Evolutionary conservation across 495 filamentous ascomycete species (phyloP).

Genomic region (Aspergillus bertholletiae): DNA sequence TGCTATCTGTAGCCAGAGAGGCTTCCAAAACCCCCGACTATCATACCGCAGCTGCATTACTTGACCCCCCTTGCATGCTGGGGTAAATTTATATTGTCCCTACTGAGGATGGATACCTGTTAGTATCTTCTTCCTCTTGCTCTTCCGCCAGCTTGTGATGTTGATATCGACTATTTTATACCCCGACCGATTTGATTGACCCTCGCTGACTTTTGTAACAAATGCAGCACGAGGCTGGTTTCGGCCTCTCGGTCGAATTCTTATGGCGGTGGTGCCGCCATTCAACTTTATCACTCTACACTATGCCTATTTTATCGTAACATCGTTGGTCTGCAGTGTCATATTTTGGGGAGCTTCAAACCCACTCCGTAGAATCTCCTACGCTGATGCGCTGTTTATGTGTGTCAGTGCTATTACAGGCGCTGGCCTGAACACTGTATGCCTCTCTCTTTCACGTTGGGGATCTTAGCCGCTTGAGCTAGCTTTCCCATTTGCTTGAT

Average conservation of each 20-base stretch:
- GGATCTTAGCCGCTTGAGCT: not conserved
- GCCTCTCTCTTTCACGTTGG: constrained; percentile 21
- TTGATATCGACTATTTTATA: not conserved
- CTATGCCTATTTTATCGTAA: constrained; percentile 72
- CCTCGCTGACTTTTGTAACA: constrained; percentile 1
- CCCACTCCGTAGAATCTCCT: constrained; percentile 59
- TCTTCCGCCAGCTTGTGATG: not conserved
- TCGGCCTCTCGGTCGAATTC: constrained; percentile 17
- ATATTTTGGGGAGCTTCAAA: constrained; percentile 72
- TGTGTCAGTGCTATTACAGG: constrained; percentile 77
- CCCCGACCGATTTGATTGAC: constrained; percentile 2
- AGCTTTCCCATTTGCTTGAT: not conserved
- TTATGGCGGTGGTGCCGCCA: constrained; percentile 34
- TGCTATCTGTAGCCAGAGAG: not conserved
- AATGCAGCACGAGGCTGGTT: constrained; percentile 20
- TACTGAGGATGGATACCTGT: not conserved
- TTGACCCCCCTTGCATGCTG: not conserved
- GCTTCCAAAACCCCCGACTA: not conserved
- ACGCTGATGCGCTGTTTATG: constrained; percentile 74
- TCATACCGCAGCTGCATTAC: not conserved
- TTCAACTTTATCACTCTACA: constrained; percentile 77
- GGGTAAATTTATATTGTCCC: not conserved
- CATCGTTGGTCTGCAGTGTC: constrained; percentile 59
- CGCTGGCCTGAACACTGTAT: constrained; percentile 69
- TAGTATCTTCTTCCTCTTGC: not conserved